Base-by-base conservation (phyloP, 176 grass and related monocot species). In the Oropetium thomaeum region DNA sequence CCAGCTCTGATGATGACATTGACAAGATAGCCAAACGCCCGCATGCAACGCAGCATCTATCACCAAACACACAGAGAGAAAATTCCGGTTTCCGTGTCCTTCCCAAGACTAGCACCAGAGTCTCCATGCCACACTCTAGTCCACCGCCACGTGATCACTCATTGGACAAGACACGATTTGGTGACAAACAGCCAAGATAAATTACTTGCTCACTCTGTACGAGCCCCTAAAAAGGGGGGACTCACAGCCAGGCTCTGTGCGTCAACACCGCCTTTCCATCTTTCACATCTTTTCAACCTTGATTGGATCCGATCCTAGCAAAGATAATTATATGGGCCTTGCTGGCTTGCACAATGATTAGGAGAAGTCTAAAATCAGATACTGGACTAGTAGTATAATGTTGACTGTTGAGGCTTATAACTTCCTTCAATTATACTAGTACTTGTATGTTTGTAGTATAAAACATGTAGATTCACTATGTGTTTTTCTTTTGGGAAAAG, bases 291-390 rank as follows among this genome's bases (percentile, higher is more conserved):
- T 82, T 75, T 88, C 55, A 58, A 51, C 53, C 20, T 86, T 75
- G 48, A 88, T 79, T 62, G 73, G 73, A 66, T 53, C 62, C 33
- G 37, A n/a, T 33, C 52, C 12, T 15, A 34, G 73, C 37, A 81
- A 73, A 54, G 64, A 42, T 58, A 29, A 23, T 23, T 45, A 73
- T n/a, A n/a, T 16, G 25, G 42, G 71, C 33, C 37, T 79, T n/a
- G n/a, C n/a, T n/a, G n/a, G n/a, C n/a, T n/a, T 74, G 54, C 40
- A 92, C 78, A 61, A 88, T 66, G 59, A 87, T 61, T 81, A 71
- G n/a, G n/a, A n/a, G 70, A 53, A 53, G 55, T 49, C 30, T 17
- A 8, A 34, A 35, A n/a, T 23, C 4, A 22, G 49, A 52, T 52
- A n/a, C n/a, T n/a, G 20, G 7, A 8, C n/a, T n/a, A 22, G 8